Evolutionary conservation across 768 basidiomycete genomes (phyloP), one percentile per base, ranked within the genome.

Genomic region (Leccinum olivaceopallidum): DNA sequence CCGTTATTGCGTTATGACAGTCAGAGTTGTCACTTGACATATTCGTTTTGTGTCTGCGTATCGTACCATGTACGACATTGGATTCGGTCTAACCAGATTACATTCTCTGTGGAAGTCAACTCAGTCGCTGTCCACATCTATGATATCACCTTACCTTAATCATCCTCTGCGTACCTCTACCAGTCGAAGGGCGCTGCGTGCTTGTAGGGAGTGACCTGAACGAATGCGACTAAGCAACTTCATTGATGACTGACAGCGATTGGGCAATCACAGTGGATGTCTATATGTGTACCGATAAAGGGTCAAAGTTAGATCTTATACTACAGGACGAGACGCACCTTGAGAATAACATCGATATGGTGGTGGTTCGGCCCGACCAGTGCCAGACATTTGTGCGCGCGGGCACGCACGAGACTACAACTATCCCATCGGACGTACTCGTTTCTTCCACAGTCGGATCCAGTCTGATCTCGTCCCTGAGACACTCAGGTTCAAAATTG

Each of bases 321-420:
- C 58, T 49, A 49, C 5, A 51, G 60, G 50, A 28, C 84, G 36
- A 37, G 28, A 68, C 86, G 75, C 64, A 90, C 95, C 67, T 76
- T 74, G 42, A 88, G 68, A 24, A 81, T 77, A 59, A 89, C 78
- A 9, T 78, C 77, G 0, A n/a, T n/a, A n/a, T n/a, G n/a, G 83
- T 70, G 2, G 77, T 78, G 2, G 74, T 81, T 62, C 80, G 78
- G 10, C 95, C 95, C 5, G 86, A 84, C 72, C 28, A 30, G 28
- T 95, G 87, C 89, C 92, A 94, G n/a, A 95, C 61, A 71, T 84
- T 92, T 34, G 84, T 85, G 36, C 98, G 79, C 2, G 95, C 95
- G 60, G 97, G 96, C 80, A 99, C 86, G 60, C 87, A 89, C 1
- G 94, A 85, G 18, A 95, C 69, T 2, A 90, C 81, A 20, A 98